Conservation (phyloP, 202 grass and related monocot genomes). For the Digitaria exilis region DNA sequence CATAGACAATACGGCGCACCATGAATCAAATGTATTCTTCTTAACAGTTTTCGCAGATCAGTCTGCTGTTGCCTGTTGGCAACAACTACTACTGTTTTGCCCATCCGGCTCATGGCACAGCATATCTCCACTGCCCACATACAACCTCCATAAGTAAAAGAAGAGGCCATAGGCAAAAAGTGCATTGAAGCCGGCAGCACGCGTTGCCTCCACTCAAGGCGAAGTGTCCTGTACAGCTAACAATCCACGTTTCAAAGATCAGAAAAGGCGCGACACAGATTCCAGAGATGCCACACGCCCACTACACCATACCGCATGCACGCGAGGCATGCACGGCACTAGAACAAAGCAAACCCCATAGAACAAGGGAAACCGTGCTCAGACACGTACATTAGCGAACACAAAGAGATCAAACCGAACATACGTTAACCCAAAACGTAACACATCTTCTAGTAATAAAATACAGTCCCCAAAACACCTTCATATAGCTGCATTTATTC, state of each 20-base stretch:
- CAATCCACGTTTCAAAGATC: slow-evolving; percentile 41
- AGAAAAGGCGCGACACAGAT: slow-evolving; percentile 29
- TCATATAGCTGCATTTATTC: background rate
- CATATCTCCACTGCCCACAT: background rate
- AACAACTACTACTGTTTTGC: background rate
- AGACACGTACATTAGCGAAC: background rate
- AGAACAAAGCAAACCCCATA: slow-evolving; percentile 20
- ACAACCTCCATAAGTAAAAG: background rate
- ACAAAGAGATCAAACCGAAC: background rate
- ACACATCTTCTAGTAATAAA: background rate
- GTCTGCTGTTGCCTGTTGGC: background rate
- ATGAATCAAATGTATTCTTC: too few species aligned
- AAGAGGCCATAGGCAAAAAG: slow-evolving; percentile 41
- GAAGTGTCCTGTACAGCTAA: slow-evolving; percentile 39
- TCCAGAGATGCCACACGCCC: slow-evolving; percentile 36
- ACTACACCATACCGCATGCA: slow-evolving; percentile 23
- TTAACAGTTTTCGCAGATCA: background rate
- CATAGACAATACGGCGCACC: too few species aligned
- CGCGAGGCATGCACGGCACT: slow-evolving; percentile 44
- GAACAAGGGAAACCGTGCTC: background rate
- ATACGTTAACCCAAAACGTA: background rate
- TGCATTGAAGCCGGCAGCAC: slow-evolving; percentile 44
- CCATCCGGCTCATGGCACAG: background rate
- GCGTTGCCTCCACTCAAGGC: slow-evolving; percentile 58
- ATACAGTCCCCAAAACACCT: background rate